phyloP scores from a whole-genome alignment of 106 monocot genomes.

The Phalaenopsis aphrodite region DNA sequence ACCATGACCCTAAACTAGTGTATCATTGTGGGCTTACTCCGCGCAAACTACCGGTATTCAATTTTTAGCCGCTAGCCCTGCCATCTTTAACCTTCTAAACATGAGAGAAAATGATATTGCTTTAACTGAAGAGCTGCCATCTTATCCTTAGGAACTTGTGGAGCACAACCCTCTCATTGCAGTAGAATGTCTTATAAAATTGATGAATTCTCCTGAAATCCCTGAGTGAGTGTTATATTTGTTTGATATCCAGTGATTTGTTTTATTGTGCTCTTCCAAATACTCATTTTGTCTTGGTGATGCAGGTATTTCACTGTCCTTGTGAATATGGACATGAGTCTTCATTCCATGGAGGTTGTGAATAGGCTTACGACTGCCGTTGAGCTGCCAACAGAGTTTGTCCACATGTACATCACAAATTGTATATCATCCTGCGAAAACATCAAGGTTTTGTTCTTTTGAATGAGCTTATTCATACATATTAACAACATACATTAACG shows the following conservation, averaged over 20 bases:
- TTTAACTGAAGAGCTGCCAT: conserved; percentile 4
- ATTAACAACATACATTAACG: background rate
- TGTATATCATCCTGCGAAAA: conserved; percentile 74
- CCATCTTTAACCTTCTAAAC: background rate
- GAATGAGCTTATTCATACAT: background rate
- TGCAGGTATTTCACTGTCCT: conserved; percentile 80
- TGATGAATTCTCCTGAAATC: conserved; percentile 89
- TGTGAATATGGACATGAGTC: conserved; percentile 95
- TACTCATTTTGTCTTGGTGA: conserved; percentile 10
- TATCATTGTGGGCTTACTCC: conserved; percentile 89
- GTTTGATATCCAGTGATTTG: background rate
- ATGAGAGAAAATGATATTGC: background rate
- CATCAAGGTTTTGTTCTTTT: conserved; percentile 43
- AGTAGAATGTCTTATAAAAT: conserved; percentile 82
- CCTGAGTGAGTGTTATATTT: conserved; percentile 45
- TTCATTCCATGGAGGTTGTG: conserved; percentile 98
- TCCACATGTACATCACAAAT: conserved; percentile 87
- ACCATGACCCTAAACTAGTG: conserved; percentile 80
- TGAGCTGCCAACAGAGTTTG: conserved; percentile 76
- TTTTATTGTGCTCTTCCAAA: background rate
- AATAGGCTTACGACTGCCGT: conserved; percentile 91
- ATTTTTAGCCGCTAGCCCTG: background rate
- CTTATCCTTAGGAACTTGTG: conserved; percentile 73
- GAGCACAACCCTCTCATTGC: conserved; percentile 91
- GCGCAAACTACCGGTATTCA: conserved; percentile 66